Base-by-base conservation (phyloP, 2,329 filamentous ascomycete genomes). In the Sarocladium brachiariae region DNA sequence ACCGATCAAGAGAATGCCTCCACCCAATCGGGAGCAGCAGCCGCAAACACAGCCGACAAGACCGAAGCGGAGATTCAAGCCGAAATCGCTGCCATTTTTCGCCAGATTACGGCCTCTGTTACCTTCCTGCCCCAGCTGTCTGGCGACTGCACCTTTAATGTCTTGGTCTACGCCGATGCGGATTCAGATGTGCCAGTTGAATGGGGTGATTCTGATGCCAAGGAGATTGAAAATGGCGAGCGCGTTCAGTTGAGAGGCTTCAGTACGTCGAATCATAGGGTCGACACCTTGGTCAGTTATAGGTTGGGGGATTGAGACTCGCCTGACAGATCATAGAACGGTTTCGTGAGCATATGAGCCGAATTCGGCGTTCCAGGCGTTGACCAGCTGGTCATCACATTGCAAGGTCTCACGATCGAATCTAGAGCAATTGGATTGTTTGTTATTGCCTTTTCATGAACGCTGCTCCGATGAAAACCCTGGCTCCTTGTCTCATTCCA, bases 141-240 rank as follows among this genome's bases (percentile, higher is more conserved):
- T 55, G 91, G 91, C 35, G 88, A 96, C 67, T 99, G 92, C 75
- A 97, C 93, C 10, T 99, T 99, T 76, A 99, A 99, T 63, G 92
- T 99, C 45, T 79, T 99, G 35, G 93, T 99, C 3, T 99, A 99
- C 65, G 93, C 93, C 49, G 92, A 99, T 65, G 91, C 91, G 16
- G 91, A 97, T 69, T 93, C 87, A 52, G 92, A 97, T 45, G 93
- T 99, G 13, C 93, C 93, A 3, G 85, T 99, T 52, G 93, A 99
- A 68, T 99, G 93, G 93, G 93, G 93, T 43, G 93, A 99, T 71
- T 96, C 89, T 59, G 93, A 97, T 68, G 91, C 92, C 50, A 96
- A 96, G 73, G 93, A 99, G 74, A 96, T 99, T 56, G 76, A 84
- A 64, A 88, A 93, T 60, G 92, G 89, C 37, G 93, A 99, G 74